A percentile compares a stretch with the other conserved stretches of the same genome.
Conservation (phyloP, 2,329 filamentous ascomycete genomes). For the Aureobasidium lini region DNA sequence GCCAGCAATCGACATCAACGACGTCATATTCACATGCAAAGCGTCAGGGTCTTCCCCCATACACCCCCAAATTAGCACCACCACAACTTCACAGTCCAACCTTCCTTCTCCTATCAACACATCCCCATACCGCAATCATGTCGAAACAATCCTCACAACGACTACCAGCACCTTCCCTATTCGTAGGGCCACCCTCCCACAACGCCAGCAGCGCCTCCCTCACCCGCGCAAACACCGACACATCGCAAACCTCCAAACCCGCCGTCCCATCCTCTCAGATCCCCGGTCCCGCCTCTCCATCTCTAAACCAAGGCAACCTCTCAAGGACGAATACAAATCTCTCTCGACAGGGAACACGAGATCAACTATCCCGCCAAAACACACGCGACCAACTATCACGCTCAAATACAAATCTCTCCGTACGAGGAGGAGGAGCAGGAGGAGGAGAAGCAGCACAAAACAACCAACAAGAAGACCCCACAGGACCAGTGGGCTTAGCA, state of each 20-base stretch:
- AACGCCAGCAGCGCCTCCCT: conserved; percentile 54
- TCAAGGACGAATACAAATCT: conserved; percentile 11
- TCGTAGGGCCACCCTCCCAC: conserved; percentile 71
- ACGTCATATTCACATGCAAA: conserved; percentile 11
- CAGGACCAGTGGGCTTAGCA: neutral
- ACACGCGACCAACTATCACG: conserved; percentile 17
- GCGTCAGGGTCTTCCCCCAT: neutral
- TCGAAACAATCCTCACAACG: conserved; percentile 27
- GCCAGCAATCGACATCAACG: neutral
- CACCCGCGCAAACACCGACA: conserved; percentile 20
- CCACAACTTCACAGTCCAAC: neutral
- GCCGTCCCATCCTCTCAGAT: neutral
- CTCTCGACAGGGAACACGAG: neutral
- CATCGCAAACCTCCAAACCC: neutral
- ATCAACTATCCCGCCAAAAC: neutral
- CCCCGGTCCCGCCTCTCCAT: neutral
- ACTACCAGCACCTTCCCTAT: conserved; percentile 66
- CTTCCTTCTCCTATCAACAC: neutral
- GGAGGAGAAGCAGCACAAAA: conserved; percentile 12
- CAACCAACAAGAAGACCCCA: neutral
- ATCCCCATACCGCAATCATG: neutral
- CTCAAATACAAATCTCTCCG: neutral
- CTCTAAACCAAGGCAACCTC: neutral
- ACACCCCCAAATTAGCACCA: neutral
- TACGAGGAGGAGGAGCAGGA: neutral